phyloP scores from a whole-genome alignment of 2,329 filamentous ascomycete genomes.

The Trichoderma lentiforme region DNA sequence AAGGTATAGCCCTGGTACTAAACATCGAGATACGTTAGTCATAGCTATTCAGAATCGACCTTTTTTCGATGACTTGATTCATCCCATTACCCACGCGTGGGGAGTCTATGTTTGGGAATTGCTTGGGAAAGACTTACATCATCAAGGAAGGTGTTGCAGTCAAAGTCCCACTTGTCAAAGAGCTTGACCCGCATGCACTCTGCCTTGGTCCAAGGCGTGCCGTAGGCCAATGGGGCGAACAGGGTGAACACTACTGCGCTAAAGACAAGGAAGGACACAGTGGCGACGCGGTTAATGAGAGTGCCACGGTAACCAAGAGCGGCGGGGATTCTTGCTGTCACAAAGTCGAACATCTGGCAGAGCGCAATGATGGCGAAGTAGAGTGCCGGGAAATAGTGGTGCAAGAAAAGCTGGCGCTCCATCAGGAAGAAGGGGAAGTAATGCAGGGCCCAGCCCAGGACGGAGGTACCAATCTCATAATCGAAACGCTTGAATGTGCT shows the following conservation, averaged over 20 bases:
- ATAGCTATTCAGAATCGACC: background rate
- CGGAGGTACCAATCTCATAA: conserved; percentile 87
- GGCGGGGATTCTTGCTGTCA: conserved; percentile 67
- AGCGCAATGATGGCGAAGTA: conserved; percentile 91
- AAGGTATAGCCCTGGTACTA: conserved; percentile 40
- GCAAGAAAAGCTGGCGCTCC: conserved; percentile 95
- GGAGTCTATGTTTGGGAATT: conserved; percentile 37
- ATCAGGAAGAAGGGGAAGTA: conserved; percentile 99
- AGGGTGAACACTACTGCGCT: conserved; percentile 74
- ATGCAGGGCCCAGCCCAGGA: conserved; percentile 94
- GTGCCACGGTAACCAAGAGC: conserved; percentile 65
- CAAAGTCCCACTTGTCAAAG: conserved; percentile 90
- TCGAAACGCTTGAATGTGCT: conserved; percentile 92
- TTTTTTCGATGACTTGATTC: background rate
- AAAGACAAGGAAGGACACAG: conserved; percentile 69
- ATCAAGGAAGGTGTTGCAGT: conserved; percentile 89
- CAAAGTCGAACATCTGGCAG: conserved; percentile 85
- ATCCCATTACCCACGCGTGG: conserved; percentile 22
- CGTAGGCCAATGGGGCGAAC: conserved; percentile 88
- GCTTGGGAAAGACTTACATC: conserved; percentile 63
- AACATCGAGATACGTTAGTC: conserved; percentile 22
- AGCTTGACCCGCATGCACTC: conserved; percentile 87
- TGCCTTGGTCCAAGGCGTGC: conserved; percentile 86
- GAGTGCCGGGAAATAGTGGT: conserved; percentile 96
- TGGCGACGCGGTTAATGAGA: conserved; percentile 69